Evolutionary conservation across 2,329 filamentous ascomycete genomes (phyloP).

Genomic region (Lojkania enalia): DNA sequence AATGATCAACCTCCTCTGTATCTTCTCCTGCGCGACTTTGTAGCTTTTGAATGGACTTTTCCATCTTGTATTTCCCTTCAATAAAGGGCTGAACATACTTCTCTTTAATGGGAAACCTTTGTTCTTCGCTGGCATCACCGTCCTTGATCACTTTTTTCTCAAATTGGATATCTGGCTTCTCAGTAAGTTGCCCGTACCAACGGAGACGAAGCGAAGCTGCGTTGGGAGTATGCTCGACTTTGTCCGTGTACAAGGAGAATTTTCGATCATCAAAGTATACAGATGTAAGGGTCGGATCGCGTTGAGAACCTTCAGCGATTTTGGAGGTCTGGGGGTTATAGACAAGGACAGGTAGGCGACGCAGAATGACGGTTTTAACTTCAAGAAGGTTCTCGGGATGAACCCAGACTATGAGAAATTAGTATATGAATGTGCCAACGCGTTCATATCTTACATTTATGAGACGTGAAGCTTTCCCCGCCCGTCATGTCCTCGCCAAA

Average conservation of each 20-base stretch:
- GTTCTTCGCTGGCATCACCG: conserved; percentile 76
- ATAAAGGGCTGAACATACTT: conserved; percentile 92
- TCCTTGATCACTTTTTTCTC: conserved; percentile 87
- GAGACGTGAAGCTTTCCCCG: conserved; percentile 74
- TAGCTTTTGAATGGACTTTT: conserved; percentile 87
- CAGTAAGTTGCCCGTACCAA: conserved; percentile 85
- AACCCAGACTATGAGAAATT: conserved; percentile 73
- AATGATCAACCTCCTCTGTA: conserved; percentile 66
- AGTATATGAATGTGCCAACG: conserved; percentile 24
- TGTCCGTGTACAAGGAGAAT: conserved; percentile 84
- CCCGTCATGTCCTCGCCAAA: conserved; percentile 47
- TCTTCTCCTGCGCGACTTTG: conserved; percentile 71
- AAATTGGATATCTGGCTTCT: conserved; percentile 77
- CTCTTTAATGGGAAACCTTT: conserved; percentile 83
- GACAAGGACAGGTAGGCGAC: conserved; percentile 85
- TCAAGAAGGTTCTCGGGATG: conserved; percentile 94
- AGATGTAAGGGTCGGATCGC: conserved; percentile 88
- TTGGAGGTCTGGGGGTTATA: conserved; percentile 89
- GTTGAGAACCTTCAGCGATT: conserved; percentile 73
- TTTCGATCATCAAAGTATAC: conserved; percentile 91
- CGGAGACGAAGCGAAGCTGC: conserved; percentile 82
- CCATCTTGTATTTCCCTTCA: conserved; percentile 84
- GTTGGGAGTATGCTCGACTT: conserved; percentile 74
- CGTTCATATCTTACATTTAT: conserved; percentile 69
- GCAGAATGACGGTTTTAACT: conserved; percentile 93